Conservation (phyloP, 1,284 basidiomycete species). For the Leccinum fuscescens region DNA sequence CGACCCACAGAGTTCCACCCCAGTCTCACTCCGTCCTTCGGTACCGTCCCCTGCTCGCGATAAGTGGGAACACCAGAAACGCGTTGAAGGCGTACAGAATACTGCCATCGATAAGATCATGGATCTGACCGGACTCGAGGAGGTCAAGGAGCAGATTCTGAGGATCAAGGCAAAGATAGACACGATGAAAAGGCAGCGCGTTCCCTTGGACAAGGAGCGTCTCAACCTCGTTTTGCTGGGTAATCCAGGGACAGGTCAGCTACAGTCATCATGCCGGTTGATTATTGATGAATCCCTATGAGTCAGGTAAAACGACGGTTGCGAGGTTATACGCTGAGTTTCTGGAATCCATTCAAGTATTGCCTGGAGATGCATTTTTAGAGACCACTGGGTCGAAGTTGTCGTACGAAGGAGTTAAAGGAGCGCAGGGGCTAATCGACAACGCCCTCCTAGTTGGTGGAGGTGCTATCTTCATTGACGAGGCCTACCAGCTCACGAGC, state of each 20-base stretch:
- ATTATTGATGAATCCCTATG: not conserved
- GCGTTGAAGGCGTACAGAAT: slow-evolving; percentile 43
- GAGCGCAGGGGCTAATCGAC: slow-evolving; percentile 46
- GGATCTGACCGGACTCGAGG: slow-evolving; percentile 56
- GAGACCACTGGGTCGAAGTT: slow-evolving; percentile 62
- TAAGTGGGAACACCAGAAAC: slow-evolving; percentile 51
- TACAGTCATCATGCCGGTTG: not conserved
- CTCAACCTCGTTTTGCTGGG: slow-evolving; percentile 55
- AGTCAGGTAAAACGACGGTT: slow-evolving; percentile 64
- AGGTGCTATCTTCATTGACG: slow-evolving; percentile 63
- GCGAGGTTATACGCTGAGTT: slow-evolving; percentile 63
- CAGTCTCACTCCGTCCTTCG: slow-evolving; percentile 13
- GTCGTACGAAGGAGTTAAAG: slow-evolving; percentile 52
- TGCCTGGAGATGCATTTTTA: slow-evolving; percentile 51
- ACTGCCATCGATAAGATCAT: slow-evolving; percentile 44
- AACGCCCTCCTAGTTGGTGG: slow-evolving; percentile 49
- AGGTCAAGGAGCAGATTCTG: slow-evolving; percentile 51
- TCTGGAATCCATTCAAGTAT: slow-evolving; percentile 48
- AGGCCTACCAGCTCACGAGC: slow-evolving; percentile 60
- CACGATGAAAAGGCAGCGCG: slow-evolving; percentile 41
- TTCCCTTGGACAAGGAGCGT: slow-evolving; percentile 43
- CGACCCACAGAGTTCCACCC: not conserved
- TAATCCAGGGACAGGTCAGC: slow-evolving; percentile 57
- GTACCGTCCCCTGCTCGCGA: slow-evolving; percentile 34
- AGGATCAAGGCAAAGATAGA: slow-evolving; percentile 52